Evolutionary conservation across 768 basidiomycete species (phyloP).

Genomic region (Leccinellum rugosiceps): DNA sequence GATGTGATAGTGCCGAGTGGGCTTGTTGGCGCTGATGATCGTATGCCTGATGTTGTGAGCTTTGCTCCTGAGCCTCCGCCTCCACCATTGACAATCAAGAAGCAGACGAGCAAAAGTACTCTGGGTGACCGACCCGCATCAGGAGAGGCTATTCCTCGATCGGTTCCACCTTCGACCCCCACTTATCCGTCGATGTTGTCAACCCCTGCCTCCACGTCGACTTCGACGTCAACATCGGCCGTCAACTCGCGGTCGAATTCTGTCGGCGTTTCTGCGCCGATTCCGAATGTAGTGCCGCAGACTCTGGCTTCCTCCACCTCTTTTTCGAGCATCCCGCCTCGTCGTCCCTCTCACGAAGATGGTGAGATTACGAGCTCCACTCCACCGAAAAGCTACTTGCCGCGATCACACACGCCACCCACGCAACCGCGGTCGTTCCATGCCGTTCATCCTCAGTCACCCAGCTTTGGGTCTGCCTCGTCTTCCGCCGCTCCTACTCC

Average conservation of each 20-base stretch:
- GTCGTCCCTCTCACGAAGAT: slow-evolving; percentile 46
- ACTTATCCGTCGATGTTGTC: slow-evolving; percentile 4
- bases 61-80: slow-evolving; percentile 32
- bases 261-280: slow-evolving; percentile 13
- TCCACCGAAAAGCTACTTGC: slow-evolving; percentile 34
- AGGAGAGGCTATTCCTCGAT: background rate
- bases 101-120: slow-evolving; percentile 17
- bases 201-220: slow-evolving; percentile 18
- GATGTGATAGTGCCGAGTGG: slow-evolving; percentile 22
- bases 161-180: slow-evolving; percentile 1
- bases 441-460: slow-evolving; percentile 23
- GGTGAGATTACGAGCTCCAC: slow-evolving; percentile 47
- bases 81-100: slow-evolving; percentile 26
- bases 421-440: slow-evolving; percentile 48
- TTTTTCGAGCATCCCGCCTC: slow-evolving; percentile 13
- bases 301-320: background rate
- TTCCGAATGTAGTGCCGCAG: background rate
- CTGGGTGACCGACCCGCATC: background rate
- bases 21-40: slow-evolving; percentile 15
- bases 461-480: slow-evolving; percentile 23
- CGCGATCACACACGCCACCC: slow-evolving; percentile 43
- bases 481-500: slow-evolving; percentile 21
- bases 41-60: slow-evolving; percentile 22
- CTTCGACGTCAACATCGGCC: slow-evolving; percentile 21
- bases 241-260: slow-evolving; percentile 27